These are phyloP conservation scores for Apiotrichum akiyoshidainum DNA, from an alignment of 1,284 basidiomycete species.

Conservation along the genomic window DNA sequence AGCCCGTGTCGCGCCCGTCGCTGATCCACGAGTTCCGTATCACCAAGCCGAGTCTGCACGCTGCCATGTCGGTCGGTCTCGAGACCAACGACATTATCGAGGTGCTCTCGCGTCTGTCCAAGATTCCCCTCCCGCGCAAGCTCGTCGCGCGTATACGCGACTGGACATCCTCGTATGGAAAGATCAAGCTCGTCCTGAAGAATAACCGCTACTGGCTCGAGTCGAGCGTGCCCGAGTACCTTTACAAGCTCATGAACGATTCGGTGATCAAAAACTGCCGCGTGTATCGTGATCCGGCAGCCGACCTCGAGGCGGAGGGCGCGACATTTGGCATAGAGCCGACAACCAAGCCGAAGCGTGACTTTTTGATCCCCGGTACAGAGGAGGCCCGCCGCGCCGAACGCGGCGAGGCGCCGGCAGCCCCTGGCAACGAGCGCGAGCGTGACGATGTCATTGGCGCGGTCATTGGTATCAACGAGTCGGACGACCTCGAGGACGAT, in stretches of 20 bases:
- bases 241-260: slow-evolving; percentile 82
- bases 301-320: slow-evolving; percentile 37
- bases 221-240: slow-evolving; percentile 84
- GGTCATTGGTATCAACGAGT: slow-evolving; percentile 84
- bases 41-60: slow-evolving; percentile 95
- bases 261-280: slow-evolving; percentile 59
- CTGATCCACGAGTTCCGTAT: slow-evolving; percentile 99
- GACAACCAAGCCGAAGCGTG: slow-evolving; percentile 69
- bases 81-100: slow-evolving; percentile 98
- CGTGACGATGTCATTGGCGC: slow-evolving; percentile 60
- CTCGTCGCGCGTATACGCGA: slow-evolving; percentile 82
- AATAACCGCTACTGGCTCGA: slow-evolving; percentile 96
- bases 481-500: slow-evolving; percentile 88
- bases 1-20: slow-evolving; percentile 96
- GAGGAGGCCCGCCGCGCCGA: slow-evolving; percentile 47
- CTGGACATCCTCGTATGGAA: slow-evolving; percentile 89
- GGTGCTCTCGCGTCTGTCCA: slow-evolving; percentile 82
- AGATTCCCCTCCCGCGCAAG: slow-evolving; percentile 84
- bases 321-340: slow-evolving; percentile 75
- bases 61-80: slow-evolving; percentile 95
- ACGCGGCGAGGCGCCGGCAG: slow-evolving; percentile 24
- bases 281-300: slow-evolving; percentile 35
- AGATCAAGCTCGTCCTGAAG: slow-evolving; percentile 94
- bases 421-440: slow-evolving; percentile 18
- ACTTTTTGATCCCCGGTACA: slow-evolving; percentile 76